A percentile compares a stretch with the other conserved stretches of the same genome.
phyloP scores from a whole-genome alignment of 257 asterid species.

The Primulina tabacum region DNA sequence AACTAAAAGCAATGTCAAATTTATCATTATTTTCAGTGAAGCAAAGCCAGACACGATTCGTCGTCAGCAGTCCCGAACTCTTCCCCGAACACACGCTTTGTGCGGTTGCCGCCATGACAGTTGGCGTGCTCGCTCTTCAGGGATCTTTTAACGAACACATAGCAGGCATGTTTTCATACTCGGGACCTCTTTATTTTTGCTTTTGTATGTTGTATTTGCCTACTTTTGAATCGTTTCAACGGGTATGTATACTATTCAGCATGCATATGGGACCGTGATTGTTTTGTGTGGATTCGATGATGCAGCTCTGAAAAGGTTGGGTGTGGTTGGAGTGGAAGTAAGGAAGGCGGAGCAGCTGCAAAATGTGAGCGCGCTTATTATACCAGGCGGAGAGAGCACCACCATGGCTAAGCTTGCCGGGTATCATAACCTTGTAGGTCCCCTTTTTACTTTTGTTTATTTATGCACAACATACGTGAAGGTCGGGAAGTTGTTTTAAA shows the following conservation, averaged over 20 bases:
- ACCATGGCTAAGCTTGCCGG: slow-evolving; percentile 99
- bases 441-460: neutral
- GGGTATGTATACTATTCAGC: neutral
- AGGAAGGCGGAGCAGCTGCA: slow-evolving; percentile 89
- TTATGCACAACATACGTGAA: neutral
- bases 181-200: neutral
- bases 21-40: slow-evolving; percentile 31
- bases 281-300: slow-evolving; percentile 20
- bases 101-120: slow-evolving; percentile 47
- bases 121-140: slow-evolving; percentile 94
- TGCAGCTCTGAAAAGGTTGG: slow-evolving; percentile 79
- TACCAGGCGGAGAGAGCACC: slow-evolving; percentile 99
- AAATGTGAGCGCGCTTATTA: slow-evolving; percentile 66
- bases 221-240: neutral
- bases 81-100: neutral
- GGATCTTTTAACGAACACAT: slow-evolving; percentile 99
- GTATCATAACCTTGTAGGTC: slow-evolving; percentile 71
- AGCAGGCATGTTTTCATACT: slow-evolving; percentile 47
- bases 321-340: slow-evolving; percentile 85
- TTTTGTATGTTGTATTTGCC: neutral
- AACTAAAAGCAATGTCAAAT: neutral
- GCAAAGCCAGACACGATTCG: slow-evolving; percentile 51
- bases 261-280: slow-evolving; percentile 1
- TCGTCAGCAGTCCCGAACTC: neutral
- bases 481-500: neutral